These are phyloP conservation scores for Ceratobasidium sp. DNA, from an alignment of 1,284 basidiomycete species.

Conservation along the genomic window DNA sequence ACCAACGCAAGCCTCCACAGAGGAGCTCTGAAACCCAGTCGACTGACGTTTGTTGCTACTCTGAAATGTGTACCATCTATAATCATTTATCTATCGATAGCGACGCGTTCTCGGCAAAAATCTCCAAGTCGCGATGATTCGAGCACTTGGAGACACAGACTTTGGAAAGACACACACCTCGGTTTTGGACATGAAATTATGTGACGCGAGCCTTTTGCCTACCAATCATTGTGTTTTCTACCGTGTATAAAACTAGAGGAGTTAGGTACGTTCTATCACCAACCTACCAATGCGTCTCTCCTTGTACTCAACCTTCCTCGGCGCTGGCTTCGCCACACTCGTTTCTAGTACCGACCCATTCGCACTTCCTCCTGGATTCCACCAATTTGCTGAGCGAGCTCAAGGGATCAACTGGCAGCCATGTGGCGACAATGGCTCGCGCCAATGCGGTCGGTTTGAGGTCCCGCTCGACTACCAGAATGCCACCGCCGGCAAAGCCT, in stretches of 20 bases:
- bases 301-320: not conserved
- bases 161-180: not conserved
- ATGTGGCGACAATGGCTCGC: constrained; percentile 8
- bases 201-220: too few relatives aligned
- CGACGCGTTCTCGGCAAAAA: not conserved
- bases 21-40: too few relatives aligned
- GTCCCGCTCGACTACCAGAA: constrained; percentile 45
- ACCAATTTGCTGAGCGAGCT: constrained; percentile 1
- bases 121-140: not conserved
- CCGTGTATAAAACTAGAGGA: too few relatives aligned
- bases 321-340: constrained; percentile 7
- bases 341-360: constrained; percentile 8
- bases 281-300: not conserved
- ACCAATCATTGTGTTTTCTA: too few relatives aligned
- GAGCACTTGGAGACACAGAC: not conserved
- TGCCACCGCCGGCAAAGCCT: constrained; percentile 26
- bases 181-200: not conserved
- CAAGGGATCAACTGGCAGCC: constrained; percentile 14
- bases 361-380: not conserved
- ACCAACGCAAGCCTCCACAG: too few relatives aligned
- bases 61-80: too few relatives aligned
- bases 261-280: not conserved
- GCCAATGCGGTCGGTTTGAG: constrained; percentile 37
- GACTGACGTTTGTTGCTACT: too few relatives aligned
- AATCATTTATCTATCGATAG: not conserved